Conservation (phyloP, 306 rosid species). For the Mimosa pudica region DNA sequence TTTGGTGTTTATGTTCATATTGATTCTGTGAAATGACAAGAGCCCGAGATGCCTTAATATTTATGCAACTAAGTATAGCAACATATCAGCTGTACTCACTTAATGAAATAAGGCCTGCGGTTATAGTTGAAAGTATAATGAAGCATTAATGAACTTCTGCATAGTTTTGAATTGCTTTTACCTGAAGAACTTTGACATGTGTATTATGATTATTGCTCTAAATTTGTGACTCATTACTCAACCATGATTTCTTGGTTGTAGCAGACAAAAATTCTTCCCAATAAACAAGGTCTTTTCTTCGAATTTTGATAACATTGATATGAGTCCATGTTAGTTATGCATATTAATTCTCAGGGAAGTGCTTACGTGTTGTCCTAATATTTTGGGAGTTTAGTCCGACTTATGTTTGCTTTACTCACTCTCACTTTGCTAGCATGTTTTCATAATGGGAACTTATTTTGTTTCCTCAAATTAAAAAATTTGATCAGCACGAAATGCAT, state of each 20-base stretch:
- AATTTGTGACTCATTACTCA: not conserved
- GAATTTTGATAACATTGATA: not conserved
- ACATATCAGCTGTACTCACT: not conserved
- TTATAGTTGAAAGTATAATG: not conserved
- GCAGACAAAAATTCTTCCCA: not conserved
- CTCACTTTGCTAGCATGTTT: slow-evolving; percentile 25
- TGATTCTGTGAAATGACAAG: not conserved
- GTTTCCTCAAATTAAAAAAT: not conserved
- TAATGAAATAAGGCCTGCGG: too few relatives aligned
- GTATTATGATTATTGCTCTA: not conserved
- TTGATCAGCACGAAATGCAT: not conserved
- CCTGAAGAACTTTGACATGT: not conserved
- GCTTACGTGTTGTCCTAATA: not conserved
- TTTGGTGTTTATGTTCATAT: not conserved
- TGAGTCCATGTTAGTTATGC: not conserved
- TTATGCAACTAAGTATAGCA: too few relatives aligned
- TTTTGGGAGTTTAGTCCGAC: not conserved
- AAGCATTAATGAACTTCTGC: not conserved
- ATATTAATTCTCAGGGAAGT: not conserved
- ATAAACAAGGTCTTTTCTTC: not conserved
- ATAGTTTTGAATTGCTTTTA: not conserved
- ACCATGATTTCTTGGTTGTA: not conserved
- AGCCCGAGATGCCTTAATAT: not conserved
- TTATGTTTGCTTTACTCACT: not conserved
- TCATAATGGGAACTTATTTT: slow-evolving; percentile 6